Base-by-base conservation (phyloP, 2,329 filamentous ascomycete genomes). In the Rhynchosporium secalis region DNA sequence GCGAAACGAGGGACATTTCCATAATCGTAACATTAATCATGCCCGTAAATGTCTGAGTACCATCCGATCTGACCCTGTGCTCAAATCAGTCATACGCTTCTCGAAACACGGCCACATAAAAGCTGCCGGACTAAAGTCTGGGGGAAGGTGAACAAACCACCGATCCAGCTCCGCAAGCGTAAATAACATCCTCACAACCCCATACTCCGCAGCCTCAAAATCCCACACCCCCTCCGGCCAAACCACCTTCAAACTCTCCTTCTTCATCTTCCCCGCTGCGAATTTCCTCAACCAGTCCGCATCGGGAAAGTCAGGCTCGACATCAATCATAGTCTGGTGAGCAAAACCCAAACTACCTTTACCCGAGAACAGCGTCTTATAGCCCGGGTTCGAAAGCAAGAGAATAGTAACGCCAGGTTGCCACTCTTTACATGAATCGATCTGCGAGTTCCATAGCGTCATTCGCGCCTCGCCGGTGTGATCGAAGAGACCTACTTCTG, bases 401-500 rank as follows among this genome's bases (percentile, higher is more conserved):
- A 86, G 72, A 4, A 83, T 71, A 0, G 82, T 84, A 28, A 77
- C 69, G 41, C 78, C 80, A 3, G 82, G 77, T 4, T 71, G 63
- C 78, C 83, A 84, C 1, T 70, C 59, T 5, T 75, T 72, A 2
- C 78, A 76, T 0, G 79, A 81, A 38, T 73, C 69, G 56, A 80
- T 77, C 51, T 81, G 74, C n/a, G 79, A 76, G 41, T 78, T 79
- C 79, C 83, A 87, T 4, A 86, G 73, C 15, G 79, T 83, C n/a
- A 87, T 73, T 1, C 76, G 74, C 4, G 79, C 79, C 63, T 80
- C 78, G 1, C 78, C 78, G 0, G 83, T 86, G 67, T 86, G 79
- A 70, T 88, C 85, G 67, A 85, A 84, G 9, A 87, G 73, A 4
- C 76, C 74, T 3, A 87, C 72, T 51, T 82, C 81, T 31, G 81